Base-by-base conservation (phyloP, 257 asterid genomes). In the Jaltomata sinuosa region DNA sequence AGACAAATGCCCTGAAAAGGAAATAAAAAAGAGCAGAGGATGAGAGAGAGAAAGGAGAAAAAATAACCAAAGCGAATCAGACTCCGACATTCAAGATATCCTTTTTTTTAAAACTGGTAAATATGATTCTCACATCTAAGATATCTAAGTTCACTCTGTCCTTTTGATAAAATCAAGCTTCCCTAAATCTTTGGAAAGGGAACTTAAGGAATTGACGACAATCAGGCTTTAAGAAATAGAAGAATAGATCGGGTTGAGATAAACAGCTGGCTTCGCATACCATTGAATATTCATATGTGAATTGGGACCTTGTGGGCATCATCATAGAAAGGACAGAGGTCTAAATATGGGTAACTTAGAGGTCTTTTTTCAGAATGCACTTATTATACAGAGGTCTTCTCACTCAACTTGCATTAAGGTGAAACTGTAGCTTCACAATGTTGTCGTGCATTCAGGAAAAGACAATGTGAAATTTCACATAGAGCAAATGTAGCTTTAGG, bases 1-100 rank as follows among this genome's bases (percentile, higher is more conserved):
- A 97, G 71, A 97, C 94, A 83, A 92, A 97, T 79, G 99, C 98
- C 95, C 99, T 97, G 80, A 53, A 78, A 84, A 83, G 25, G 83
- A 80, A 85, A 71, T 50, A 83, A 49, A 15, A 42, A 27, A 52
- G 40, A 47, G 61, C 14, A 47, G 45, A 49, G 42, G 42, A 76
- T 76, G 27, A 76, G 81, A 45, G 38, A 76, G 62, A 76, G 42
- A 29, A 49, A 45, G 27, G 83, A 80, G 77, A 81, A 47, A 47
- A 49, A 25, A 49, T 47, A 27, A 16, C 62, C 16, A 76, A 74
- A 76, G 40, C 18, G 49, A 76, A 76, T 29, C 61, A 76, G 27
- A 76, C 25, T 47, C 38, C 25, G 38, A 42, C 80, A 42, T 45
- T 22, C 25, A 25, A 5, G 34, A 68, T 67, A 54, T 64, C 45